phyloP scores from a whole-genome alignment of 2,329 filamentous ascomycete species.

The Alternaria atra region DNA sequence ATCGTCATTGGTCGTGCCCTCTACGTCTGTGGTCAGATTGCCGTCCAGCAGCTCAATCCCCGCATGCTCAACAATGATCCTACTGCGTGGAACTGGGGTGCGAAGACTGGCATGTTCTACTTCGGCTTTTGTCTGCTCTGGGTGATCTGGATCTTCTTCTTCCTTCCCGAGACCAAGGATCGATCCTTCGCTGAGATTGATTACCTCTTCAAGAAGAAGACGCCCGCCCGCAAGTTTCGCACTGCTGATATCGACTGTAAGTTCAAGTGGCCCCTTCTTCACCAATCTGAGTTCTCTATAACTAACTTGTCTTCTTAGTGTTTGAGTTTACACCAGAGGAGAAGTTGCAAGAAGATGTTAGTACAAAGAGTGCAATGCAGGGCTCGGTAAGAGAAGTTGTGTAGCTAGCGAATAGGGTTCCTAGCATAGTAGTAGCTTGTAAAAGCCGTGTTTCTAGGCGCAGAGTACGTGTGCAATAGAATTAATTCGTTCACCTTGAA shows the following conservation, averaged over 20 bases:
- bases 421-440: not conserved
- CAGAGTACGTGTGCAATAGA: not conserved
- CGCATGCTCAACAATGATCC: conserved; percentile 22
- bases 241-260: conserved; percentile 20
- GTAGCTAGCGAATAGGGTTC: not conserved
- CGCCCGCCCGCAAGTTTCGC: conserved; percentile 21
- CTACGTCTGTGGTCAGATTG: conserved; percentile 50
- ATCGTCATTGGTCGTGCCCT: conserved; percentile 72
- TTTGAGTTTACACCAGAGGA: conserved; percentile 24
- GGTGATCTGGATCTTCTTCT: conserved; percentile 46
- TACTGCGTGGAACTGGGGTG: conserved; percentile 22
- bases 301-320: conserved; percentile 18
- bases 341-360: conserved; percentile 5
- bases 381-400: not conserved
- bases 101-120: conserved; percentile 23
- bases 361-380: not conserved
- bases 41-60: conserved; percentile 21
- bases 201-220: conserved; percentile 46
- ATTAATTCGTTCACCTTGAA: not conserved
- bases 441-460: not conserved
- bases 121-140: conserved; percentile 28
- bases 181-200: conserved; percentile 52
- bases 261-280: not conserved
- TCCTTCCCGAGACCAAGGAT: conserved; percentile 50
- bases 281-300: not conserved